Conservation (phyloP, 2,329 filamentous ascomycete species). For the Phoma herbarum region DNA sequence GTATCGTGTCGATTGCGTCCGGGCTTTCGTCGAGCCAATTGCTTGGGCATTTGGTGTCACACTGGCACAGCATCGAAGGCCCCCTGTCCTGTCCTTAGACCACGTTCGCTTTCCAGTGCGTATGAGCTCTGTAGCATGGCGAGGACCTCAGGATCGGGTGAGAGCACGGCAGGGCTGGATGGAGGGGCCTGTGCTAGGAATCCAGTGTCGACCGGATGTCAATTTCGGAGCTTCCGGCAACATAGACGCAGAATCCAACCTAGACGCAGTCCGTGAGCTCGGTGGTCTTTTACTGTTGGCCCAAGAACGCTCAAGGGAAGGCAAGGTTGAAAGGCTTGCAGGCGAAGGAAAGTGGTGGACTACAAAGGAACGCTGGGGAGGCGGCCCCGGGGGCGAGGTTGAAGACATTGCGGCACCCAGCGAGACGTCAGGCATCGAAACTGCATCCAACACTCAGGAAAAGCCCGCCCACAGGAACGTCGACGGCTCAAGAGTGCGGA, state of each 20-base stretch:
- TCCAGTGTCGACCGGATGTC: conserved; percentile 64
- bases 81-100: conserved; percentile 58
- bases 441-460: conserved; percentile 43
- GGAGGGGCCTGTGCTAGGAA: conserved; percentile 65
- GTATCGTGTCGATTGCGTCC: conserved; percentile 64
- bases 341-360: conserved; percentile 70
- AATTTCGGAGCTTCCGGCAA: conserved; percentile 57
- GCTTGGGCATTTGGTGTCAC: conserved; percentile 67
- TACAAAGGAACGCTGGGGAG: conserved; percentile 64
- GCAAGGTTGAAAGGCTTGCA: conserved; percentile 57
- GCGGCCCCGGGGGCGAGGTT: conserved; percentile 58
- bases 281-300: conserved; percentile 66
- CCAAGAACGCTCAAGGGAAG: conserved; percentile 68
- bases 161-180: conserved; percentile 63
- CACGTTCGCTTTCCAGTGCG: conserved; percentile 65
- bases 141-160: conserved; percentile 61
- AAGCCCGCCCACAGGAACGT: conserved; percentile 43
- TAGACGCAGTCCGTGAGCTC: conserved; percentile 66
- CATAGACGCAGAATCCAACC: conserved; percentile 44
- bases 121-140: conserved; percentile 63
- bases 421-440: conserved; percentile 37
- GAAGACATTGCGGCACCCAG: conserved; percentile 43
- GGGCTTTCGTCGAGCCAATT: conserved; percentile 65
- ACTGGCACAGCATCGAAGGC: conserved; percentile 57
- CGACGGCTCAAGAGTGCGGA: conserved; percentile 45